These are phyloP conservation scores for Asparagopsis taxiformis DNA, from an alignment of 31 red algal species.

Conservation along the genomic window DNA sequence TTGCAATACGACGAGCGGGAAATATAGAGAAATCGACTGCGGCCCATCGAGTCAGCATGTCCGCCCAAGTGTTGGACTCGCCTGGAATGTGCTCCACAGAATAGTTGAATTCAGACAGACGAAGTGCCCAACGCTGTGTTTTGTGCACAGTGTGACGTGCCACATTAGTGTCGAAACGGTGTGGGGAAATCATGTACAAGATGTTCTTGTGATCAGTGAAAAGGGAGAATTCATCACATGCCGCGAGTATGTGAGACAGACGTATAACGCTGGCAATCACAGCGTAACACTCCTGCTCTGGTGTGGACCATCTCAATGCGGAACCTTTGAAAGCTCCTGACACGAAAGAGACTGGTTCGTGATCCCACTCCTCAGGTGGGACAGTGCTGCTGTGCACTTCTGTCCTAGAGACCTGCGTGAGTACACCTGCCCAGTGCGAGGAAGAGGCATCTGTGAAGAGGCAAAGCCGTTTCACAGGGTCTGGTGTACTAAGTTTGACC, in stretches of 20 bases:
- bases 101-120: constrained; percentile 36
- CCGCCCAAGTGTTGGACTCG: constrained; percentile 48
- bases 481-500: constrained; percentile 2
- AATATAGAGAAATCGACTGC: not conserved
- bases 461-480: constrained; percentile 12
- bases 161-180: constrained; percentile 22
- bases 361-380: constrained; percentile 5
- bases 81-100: constrained; percentile 48
- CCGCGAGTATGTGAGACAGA: constrained; percentile 22
- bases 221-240: constrained; percentile 19
- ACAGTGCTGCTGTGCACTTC: constrained; percentile 2
- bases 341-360: constrained; percentile 7
- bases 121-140: constrained; percentile 40
- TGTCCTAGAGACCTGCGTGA: constrained; percentile 12
- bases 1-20: constrained; percentile 6
- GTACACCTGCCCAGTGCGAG: constrained; percentile 18
- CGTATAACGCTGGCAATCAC: constrained; percentile 18
- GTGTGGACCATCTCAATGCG: constrained; percentile 32
- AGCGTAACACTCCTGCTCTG: constrained; percentile 32
- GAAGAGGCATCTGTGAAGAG: constrained; percentile 28
- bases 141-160: constrained; percentile 52
- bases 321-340: constrained; percentile 20
- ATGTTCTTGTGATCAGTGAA: constrained; percentile 49
- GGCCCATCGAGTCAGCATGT: constrained; percentile 45
- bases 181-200: constrained; percentile 37